phyloP scores from a whole-genome alignment of 768 basidiomycete genomes.

The Suillus americanus region DNA sequence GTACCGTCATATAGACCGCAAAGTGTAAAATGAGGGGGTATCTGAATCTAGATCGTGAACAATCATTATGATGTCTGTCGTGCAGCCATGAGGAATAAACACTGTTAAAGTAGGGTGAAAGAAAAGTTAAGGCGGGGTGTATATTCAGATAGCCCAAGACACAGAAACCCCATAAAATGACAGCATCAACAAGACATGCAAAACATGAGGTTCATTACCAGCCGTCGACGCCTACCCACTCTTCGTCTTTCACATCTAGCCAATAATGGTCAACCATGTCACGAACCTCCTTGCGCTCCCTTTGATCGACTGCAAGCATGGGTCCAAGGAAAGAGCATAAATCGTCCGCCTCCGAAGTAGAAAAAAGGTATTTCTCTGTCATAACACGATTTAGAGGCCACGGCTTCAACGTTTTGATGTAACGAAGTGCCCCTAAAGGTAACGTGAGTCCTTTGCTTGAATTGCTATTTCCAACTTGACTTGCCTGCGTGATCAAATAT shows the following conservation, averaged over 20 bases:
- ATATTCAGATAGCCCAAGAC: conserved; percentile 11
- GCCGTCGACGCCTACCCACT: conserved; percentile 24
- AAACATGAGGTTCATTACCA: conserved; percentile 24
- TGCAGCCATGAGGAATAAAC: not conserved
- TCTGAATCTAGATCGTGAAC: not conserved
- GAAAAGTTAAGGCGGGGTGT: not conserved
- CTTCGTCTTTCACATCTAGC: conserved; percentile 47
- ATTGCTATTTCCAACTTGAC: conserved; percentile 20
- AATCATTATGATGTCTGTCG: not conserved
- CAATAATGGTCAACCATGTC: conserved; percentile 78
- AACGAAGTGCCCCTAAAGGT: conserved; percentile 59
- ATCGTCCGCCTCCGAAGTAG: conserved; percentile 52
- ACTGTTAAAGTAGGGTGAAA: conserved; percentile 3
- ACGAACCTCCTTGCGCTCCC: conserved; percentile 64
- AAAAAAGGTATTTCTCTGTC: conserved; percentile 84
- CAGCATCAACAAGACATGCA: no score
- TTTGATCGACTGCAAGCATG: conserved; percentile 73
- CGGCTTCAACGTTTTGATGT: conserved; percentile 71
- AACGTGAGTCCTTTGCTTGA: conserved; percentile 12
- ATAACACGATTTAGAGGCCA: conserved; percentile 86
- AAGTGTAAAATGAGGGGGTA: not conserved
- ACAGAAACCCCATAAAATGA: not conserved
- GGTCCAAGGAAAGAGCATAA: conserved; percentile 71
- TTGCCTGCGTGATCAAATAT: conserved; percentile 74
- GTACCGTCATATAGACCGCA: not conserved